Evolutionary conservation across 2,329 filamentous ascomycete genomes (phyloP).

Genomic region (Penicillium sp.): DNA sequence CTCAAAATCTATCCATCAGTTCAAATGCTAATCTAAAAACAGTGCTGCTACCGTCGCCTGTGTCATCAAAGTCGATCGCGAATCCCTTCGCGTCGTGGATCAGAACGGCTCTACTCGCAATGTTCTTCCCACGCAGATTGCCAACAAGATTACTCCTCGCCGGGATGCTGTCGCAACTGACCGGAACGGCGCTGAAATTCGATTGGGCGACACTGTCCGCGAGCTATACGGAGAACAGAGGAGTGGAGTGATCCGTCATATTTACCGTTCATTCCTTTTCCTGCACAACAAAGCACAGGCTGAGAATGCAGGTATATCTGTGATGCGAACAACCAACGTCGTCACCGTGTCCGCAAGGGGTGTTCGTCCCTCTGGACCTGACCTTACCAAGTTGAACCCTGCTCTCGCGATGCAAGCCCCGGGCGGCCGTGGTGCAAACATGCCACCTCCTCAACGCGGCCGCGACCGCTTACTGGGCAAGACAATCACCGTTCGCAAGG

Average conservation of each 20-base stretch:
- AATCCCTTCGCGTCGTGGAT: conserved; percentile 86
- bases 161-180: conserved; percentile 89
- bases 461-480: conserved; percentile 86
- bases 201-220: conserved; percentile 87
- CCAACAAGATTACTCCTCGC: conserved; percentile 82
- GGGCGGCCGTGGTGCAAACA: conserved; percentile 51
- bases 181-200: conserved; percentile 89
- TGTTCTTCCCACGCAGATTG: conserved; percentile 87
- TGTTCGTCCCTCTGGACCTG: conserved; percentile 74
- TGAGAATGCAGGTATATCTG: conserved; percentile 89
- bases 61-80: conserved; percentile 92
- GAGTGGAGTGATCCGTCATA: conserved; percentile 87
- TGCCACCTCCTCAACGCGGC: conserved; percentile 74
- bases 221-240: conserved; percentile 85
- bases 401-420: conserved; percentile 73
- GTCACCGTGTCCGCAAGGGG: conserved; percentile 93
- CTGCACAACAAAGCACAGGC: conserved; percentile 80
- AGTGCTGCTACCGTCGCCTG: conserved; percentile 86
- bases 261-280: conserved; percentile 91
- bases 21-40: conserved; percentile 31
- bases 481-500: conserved; percentile 85
- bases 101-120: conserved; percentile 84
- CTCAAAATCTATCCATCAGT: not conserved
- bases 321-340: conserved; percentile 82
- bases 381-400: conserved; percentile 90